Evolutionary conservation across 2,329 filamentous ascomycete genomes (phyloP), one percentile per base, ranked within the genome.

Genomic region (Cladosporium sp.): DNA sequence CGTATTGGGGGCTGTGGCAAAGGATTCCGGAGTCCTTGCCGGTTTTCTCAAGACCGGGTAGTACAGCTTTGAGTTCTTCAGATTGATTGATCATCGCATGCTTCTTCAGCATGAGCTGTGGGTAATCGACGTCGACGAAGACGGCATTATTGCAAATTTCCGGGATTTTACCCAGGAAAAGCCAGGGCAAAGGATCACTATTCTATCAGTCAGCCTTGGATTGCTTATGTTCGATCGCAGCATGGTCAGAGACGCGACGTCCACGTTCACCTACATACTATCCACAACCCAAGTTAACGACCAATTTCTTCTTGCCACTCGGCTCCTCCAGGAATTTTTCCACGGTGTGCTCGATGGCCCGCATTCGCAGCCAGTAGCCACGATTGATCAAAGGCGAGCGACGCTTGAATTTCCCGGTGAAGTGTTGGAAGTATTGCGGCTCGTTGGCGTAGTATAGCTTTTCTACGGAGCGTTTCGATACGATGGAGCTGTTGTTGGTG

Each of bases 401-500:
- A 53, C 89, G 78, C 67, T 89, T 84, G 58, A 86, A 86, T 66
- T 91, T 94, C 58, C 80, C 84, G 29, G 95, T 88, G 67, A 96
- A 96, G 63, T 88, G 85, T 40, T 86, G 84, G 59, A 93, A 92
- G 72, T 88, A 95, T 65, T 94, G 86, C 22, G 86, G 80, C 61
- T 94, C 83, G 54, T 81, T 61, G 13, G 85, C 77, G 63, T 87
- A 85, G 67, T 96, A 96, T 12, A 95, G 74, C 59, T 84, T 84
- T 64, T 95, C 90, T n/a, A 96, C 91, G 60, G 89, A 93, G 58
- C 90, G 77, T 67, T 96, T 96, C 12, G 90, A 95, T 13, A 91
- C 85, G 58, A 95, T 95, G 62, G 88, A 94, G 69, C 87, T 92
- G 65, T 84, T 91, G 66, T 95, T 95, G 51, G 90, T 96, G 51